Percentiles rank a stretch among this genome's conserved stretches.
phyloP scores from a whole-genome alignment of 2,329 filamentous ascomycete species.

The Verticillium nubilum region DNA sequence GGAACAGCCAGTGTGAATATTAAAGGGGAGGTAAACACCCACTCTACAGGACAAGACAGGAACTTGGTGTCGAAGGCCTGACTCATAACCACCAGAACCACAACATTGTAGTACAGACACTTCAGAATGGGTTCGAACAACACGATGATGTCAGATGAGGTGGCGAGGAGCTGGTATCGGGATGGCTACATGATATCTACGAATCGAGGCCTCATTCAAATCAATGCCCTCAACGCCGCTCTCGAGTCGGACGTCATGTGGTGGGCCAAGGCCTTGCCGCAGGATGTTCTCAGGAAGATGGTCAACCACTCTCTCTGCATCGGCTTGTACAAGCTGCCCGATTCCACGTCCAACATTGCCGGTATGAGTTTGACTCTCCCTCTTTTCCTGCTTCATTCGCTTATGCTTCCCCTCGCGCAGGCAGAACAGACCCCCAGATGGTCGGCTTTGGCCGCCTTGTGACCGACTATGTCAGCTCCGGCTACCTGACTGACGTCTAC shows the following conservation, averaged over 20 bases:
- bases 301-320: slow-evolving; percentile 55
- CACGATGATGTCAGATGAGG: slow-evolving; percentile 10
- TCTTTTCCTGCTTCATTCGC: neutral
- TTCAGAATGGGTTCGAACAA: neutral
- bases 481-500: slow-evolving; percentile 57
- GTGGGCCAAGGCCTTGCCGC: slow-evolving; percentile 51
- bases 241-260: slow-evolving; percentile 53
- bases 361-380: slow-evolving; percentile 15
- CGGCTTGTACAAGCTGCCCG: slow-evolving; percentile 43
- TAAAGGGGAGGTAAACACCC: neutral
- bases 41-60: no score
- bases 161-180: slow-evolving; percentile 39
- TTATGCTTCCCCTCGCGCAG: neutral
- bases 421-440: slow-evolving; percentile 23
- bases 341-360: slow-evolving; percentile 24
- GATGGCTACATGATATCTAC: slow-evolving; percentile 57
- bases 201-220: slow-evolving; percentile 48
- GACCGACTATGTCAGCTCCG: slow-evolving; percentile 12
- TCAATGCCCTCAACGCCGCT: slow-evolving; percentile 47
- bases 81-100: neutral
- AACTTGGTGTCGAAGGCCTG: no score
- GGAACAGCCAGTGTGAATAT: neutral
- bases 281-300: slow-evolving; percentile 41
- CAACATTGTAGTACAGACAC: neutral
- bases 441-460: slow-evolving; percentile 29